A percentile compares a stretch with the other conserved stretches of the same genome.
These are phyloP conservation scores for Globisporangium megalacanthum DNA, from an alignment of 352 stramenopile species.

Conservation along the genomic window DNA sequence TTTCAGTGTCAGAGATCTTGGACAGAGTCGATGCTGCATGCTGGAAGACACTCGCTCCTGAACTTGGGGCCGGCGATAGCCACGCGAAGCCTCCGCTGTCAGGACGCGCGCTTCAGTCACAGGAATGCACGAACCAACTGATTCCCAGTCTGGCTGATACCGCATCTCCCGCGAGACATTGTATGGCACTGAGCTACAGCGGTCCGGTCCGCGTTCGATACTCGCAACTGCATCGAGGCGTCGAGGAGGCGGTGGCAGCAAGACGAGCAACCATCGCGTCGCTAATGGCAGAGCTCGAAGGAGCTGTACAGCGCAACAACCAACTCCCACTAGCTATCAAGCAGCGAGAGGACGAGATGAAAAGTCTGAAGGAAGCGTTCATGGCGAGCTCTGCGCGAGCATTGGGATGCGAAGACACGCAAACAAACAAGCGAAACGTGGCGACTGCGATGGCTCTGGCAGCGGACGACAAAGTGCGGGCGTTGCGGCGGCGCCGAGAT, in stretches of 20 bases:
- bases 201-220: slow-evolving; percentile 17
- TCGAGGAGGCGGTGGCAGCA: slow-evolving; percentile 21
- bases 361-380: slow-evolving; percentile 5
- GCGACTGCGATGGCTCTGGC: slow-evolving; percentile 5
- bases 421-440: background rate
- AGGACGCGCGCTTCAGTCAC: background rate
- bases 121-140: background rate
- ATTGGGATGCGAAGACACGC: slow-evolving; percentile 5
- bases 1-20: slow-evolving; percentile 15
- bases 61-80: background rate
- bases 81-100: background rate
- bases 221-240: slow-evolving; percentile 29
- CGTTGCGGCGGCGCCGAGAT: slow-evolving; percentile 35
- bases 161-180: background rate
- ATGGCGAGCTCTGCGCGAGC: slow-evolving; percentile 3
- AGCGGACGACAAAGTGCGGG: slow-evolving; percentile 33
- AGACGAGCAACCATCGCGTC: slow-evolving; percentile 15
- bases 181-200: background rate
- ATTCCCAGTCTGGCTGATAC: background rate
- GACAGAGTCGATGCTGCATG: slow-evolving; percentile 28
- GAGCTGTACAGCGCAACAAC: slow-evolving; percentile 21
- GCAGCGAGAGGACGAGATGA: slow-evolving; percentile 8
- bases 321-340: slow-evolving; percentile 24
- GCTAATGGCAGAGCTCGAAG: slow-evolving; percentile 16
- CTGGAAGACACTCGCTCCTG: slow-evolving; percentile 19